phyloP scores from a whole-genome alignment of 2,329 filamentous ascomycete genomes.

The Penicillium sp. region DNA sequence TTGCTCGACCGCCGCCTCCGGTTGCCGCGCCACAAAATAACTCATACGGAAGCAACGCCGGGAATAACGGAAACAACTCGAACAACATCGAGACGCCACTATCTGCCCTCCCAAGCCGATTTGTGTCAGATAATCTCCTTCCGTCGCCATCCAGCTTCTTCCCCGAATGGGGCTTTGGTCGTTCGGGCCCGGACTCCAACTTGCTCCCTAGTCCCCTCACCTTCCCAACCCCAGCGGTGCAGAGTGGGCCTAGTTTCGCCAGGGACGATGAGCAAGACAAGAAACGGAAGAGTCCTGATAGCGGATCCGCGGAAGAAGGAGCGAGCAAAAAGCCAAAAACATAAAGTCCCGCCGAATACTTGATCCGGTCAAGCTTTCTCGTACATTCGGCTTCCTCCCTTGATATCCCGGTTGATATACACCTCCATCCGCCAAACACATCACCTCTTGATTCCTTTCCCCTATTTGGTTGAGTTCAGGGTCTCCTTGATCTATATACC shows the following conservation, averaged over 20 bases:
- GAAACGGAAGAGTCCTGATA: constrained; percentile 50
- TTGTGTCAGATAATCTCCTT: constrained; percentile 83
- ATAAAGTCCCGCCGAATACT: constrained; percentile 2
- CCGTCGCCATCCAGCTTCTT: constrained; percentile 94
- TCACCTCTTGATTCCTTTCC: constrained; percentile 10
- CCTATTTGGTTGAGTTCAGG: constrained; percentile 20
- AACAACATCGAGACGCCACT: constrained; percentile 73
- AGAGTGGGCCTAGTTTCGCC: constrained; percentile 45
- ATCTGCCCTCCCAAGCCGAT: constrained; percentile 89
- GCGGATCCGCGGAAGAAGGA: constrained; percentile 36
- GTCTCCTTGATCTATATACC: constrained; percentile 27
- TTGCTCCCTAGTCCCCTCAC: constrained; percentile 91
- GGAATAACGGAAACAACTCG: constrained; percentile 17
- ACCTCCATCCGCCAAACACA: background rate
- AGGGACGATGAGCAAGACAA: constrained; percentile 50
- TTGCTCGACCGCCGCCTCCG: constrained; percentile 85
- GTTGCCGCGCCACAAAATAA: constrained; percentile 43
- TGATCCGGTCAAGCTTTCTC: background rate
- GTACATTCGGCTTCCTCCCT: background rate
- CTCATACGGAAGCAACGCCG: constrained; percentile 42
- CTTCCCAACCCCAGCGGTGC: constrained; percentile 76
- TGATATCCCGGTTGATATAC: constrained; percentile 17
- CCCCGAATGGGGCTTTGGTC: constrained; percentile 80
- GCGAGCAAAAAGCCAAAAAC: constrained; percentile 46
- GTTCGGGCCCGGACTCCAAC: constrained; percentile 70